phyloP scores from a whole-genome alignment of 139 green algal genomes.

The Coccomyxa sp. region DNA sequence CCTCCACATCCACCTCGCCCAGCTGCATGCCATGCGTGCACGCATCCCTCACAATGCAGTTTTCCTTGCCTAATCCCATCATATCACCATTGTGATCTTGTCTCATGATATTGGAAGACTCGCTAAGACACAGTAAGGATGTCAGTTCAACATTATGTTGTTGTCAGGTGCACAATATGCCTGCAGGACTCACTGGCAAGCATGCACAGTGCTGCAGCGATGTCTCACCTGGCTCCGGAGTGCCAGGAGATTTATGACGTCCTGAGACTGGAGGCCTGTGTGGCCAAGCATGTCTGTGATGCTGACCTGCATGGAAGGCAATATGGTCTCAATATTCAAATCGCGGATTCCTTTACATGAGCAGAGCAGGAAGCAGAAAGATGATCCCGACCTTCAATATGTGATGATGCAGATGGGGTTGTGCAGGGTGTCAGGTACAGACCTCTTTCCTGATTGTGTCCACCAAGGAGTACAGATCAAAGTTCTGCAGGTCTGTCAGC shows the following conservation, averaged over 20 bases:
- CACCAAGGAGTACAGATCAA: slow-evolving; percentile 63
- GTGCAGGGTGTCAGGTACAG: no score
- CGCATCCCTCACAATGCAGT: no score
- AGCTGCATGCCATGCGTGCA: background rate
- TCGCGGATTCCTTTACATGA: background rate
- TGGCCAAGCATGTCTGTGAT: slow-evolving; percentile 40
- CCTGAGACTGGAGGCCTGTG: slow-evolving; percentile 29
- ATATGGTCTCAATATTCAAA: background rate
- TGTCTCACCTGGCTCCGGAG: background rate
- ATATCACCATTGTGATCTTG: no score
- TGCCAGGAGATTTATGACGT: background rate
- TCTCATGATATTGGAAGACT: no score
- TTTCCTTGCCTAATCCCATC: no score
- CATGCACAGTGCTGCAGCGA: background rate
- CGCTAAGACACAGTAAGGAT: no score
- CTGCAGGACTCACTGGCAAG: no score
- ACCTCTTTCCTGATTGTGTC: slow-evolving; percentile 43
- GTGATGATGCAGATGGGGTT: background rate
- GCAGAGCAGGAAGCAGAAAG: background rate
- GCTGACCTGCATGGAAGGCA: slow-evolving; percentile 31
- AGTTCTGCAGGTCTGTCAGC: slow-evolving; percentile 43
- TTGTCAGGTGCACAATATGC: no score
- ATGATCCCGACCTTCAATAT: background rate
- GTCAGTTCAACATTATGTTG: no score
- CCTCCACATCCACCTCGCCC: background rate